Evolutionary conservation across 2,329 filamentous ascomycete species (phyloP), one percentile per base, ranked within the genome.

Genomic region (Beauveria rudraprayagi): DNA sequence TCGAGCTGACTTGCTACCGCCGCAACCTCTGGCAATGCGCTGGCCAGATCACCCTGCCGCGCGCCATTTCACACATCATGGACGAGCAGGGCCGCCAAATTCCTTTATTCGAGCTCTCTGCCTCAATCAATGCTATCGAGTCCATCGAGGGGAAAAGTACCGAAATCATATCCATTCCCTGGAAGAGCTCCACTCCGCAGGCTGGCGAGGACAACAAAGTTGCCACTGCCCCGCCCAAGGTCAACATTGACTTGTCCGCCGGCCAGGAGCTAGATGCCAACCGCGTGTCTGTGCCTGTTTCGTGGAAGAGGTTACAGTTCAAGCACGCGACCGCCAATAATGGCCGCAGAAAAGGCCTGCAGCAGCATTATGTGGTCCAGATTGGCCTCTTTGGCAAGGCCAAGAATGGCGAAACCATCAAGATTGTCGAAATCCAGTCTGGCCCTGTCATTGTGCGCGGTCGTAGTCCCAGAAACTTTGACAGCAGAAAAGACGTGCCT

Each of bases 241-340:
- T 84, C 50, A 73, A 79, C 0, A 70, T 88, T 28, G 84, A 87
- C 66, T 70, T 86, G 5, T 72, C 74, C 56, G 76, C 78, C 30
- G 84, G 82, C 22, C 83, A 85, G 77, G 91, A 78, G 80, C 82
- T 95, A 41, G 92, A 96, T 69, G 87, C 87, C 1, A 86, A 90
- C 61, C 88, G 86, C 61, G 86, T 93, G 9, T 90, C 85, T 44
- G 85, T 96, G 61, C 90, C 92, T 1, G 87, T 97, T 58, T 88
- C 91, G 40, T 97, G 93, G 93, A 97, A 96, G 74, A 82, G 93
- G 59, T 76, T 97, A 62, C 93, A 97, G 73, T 97, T 97, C 74
- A 90, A 96, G 69, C 94, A 96, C 67, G 93, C 93, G 2, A 97
- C 93, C 0, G 93, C 93, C 56, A 97, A 97, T 72, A 97, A 97